Evolutionary conservation across 805 yeast species (phyloP).

Genomic region (Candida boidinii): DNA sequence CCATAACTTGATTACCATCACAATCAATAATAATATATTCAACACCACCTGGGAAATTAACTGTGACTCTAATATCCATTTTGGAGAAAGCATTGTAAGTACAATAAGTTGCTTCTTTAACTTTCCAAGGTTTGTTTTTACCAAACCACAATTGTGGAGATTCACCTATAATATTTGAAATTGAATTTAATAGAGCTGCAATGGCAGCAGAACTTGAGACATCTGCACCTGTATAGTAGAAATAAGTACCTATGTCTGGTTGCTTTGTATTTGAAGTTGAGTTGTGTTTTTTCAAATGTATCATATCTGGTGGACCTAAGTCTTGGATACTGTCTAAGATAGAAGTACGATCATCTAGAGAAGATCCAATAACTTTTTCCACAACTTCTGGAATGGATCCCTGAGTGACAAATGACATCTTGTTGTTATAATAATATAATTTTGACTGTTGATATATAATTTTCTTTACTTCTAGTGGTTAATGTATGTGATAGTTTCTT

Average conservation of each 20-base stretch:
- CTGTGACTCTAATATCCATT: constrained; percentile 64
- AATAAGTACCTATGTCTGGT: constrained; percentile 59
- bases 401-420: constrained; percentile 37
- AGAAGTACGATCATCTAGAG: constrained; percentile 56
- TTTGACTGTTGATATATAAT: too few species aligned
- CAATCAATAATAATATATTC: constrained; percentile 41
- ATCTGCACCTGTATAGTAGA: constrained; percentile 70
- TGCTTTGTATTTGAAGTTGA: constrained; percentile 19
- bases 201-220: constrained; percentile 70
- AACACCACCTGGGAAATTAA: constrained; percentile 69
- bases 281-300: constrained; percentile 35
- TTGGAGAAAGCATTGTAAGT: constrained; percentile 53
- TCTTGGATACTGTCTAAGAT: constrained; percentile 53
- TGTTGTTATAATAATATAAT: too few species aligned
- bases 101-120: constrained; percentile 63
- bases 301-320: constrained; percentile 66
- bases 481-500: too few species aligned
- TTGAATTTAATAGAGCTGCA: constrained; percentile 63
- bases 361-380: constrained; percentile 40
- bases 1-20: constrained; percentile 46
- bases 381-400: constrained; percentile 58
- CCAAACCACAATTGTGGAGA: constrained; percentile 77
- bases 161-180: constrained; percentile 55
- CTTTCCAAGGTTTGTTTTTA: constrained; percentile 59
- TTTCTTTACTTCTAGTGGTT: too few species aligned